Evolutionary conservation across 768 basidiomycete species (phyloP), one percentile per base, ranked within the genome.

Genomic region (Suillus discolor): DNA sequence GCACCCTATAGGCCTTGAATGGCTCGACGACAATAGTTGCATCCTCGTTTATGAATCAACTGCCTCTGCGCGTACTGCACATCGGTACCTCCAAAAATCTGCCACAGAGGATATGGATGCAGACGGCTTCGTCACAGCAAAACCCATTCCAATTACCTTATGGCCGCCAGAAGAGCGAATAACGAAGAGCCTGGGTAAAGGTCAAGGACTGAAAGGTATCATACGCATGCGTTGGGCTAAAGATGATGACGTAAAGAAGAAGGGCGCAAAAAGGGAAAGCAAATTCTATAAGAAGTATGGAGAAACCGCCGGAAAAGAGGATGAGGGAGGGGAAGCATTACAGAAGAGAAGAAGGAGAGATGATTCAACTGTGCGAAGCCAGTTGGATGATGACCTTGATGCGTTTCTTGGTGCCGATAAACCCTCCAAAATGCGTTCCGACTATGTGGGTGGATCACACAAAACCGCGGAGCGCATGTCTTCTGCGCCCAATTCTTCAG

Each of bases 11-110:
- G 93, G 85, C 9, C 79, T 95, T 9, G 93, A 95, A 78, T 95
- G 93, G 93, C 84, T 95, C n/a, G 88, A 93, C 74, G 93, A 95
- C 77, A 89, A 80, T 28, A 93, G 90, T 31, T 94, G 92, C 70
- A 84, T 95, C 4, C 80, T 94, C 61, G 89, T 95, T 51, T 95
- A 93, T 72, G 77, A 83, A 38, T 82, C 85, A 45, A 85, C 82
- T 61, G 66, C 78, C 44, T 75, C 81, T 15, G 92, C 92, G 15
- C 82, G 84, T 31, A 69, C 77, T 1, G 89, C 85, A 2, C 82
- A 84, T 68, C 76, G 79, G 13, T 72, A 71, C 25, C 81, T 93
- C 20, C 83, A 83, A 69, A 89, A 88, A 73, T 77, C 82, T 18
- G 67, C 76, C 11, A 69, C 78, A 6, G 88, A 89, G 69, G 81